Base-by-base conservation (phyloP, 2,329 filamentous ascomycete species). In the Neoarthrinium moseri region DNA sequence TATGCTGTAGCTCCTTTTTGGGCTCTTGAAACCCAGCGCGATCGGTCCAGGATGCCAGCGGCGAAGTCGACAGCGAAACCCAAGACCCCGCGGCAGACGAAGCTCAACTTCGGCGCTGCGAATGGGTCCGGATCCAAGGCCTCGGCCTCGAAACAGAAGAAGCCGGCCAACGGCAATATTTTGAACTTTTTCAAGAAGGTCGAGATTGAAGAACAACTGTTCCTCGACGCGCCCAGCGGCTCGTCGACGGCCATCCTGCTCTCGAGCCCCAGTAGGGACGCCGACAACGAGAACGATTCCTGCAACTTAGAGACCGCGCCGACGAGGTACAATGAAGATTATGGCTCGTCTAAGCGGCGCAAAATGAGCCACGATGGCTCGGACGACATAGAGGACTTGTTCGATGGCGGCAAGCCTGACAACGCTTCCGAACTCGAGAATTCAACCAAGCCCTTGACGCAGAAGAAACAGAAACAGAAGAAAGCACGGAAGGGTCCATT, bases 171-270 rank as follows among this genome's bases (percentile, higher is more conserved):
- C 56, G 72, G 74, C 6, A 89, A 83, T 51, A 89, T 90, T 24
- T 67, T 89, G 12, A 89, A 68, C 51, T 91, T 89, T 63, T 91
- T 91, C 61, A 83, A 87, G 58, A 90, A 89, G 59, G 73, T 80
- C 0, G 77, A 81, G 30, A 77, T 78, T 43, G 69, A 77, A 46
- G 75, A 85, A 51, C 70, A 83, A 46, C 73, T 87, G 8, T 86
- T 88, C 46, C 64, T 73, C 3, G 65, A 71, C 47, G 56, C 54
- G 18, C 10, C 21, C 49, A 61, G 50, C 48, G 53, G 54, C 43
- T 49, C 46, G 53, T 63, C 74, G 47, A 39, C 18, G 24, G 48
- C 15, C 35, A 53, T 6, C 37, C 36, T 3, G 40, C 46, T 37
- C 65, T 66, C 22, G 68, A 69, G 24, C 6, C 18, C 15, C 15